A percentile compares a stretch with the other conserved stretches of the same genome.
phyloP scores from a whole-genome alignment of 2,329 filamentous ascomycete genomes.

The Aspergillus bombycis region DNA sequence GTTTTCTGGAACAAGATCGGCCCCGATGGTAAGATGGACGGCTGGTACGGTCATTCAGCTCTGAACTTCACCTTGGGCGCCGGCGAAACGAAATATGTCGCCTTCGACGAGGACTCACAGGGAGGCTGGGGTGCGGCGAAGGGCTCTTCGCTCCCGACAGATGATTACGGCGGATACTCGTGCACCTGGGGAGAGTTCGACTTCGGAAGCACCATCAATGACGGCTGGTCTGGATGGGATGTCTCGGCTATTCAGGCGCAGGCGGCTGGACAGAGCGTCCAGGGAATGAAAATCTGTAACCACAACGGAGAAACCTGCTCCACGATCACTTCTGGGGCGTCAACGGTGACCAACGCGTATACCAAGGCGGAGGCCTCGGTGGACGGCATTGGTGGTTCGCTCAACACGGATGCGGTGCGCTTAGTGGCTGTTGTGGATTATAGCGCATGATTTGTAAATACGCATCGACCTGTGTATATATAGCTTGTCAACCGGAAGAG shows the following conservation, averaged over 20 bases:
- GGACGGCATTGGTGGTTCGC: conserved; percentile 41
- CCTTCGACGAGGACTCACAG: conserved; percentile 43
- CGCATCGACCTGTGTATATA: background rate
- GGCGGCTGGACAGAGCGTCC: conserved; percentile 31
- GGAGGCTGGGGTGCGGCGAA: conserved; percentile 40
- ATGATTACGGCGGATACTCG: conserved; percentile 36
- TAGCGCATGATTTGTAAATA: conserved; percentile 17
- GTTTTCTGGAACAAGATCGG: conserved; percentile 46
- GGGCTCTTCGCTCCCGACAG: conserved; percentile 30
- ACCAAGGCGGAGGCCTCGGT: conserved; percentile 24
- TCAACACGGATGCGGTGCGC: conserved; percentile 34
- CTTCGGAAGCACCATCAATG: conserved; percentile 37
- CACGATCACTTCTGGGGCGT: conserved; percentile 27
- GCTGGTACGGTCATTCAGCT: conserved; percentile 41
- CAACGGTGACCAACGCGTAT: conserved; percentile 33
- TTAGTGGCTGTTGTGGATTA: conserved; percentile 35
- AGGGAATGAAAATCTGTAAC: conserved; percentile 43
- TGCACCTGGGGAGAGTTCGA: conserved; percentile 46
- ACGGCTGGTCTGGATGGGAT: conserved; percentile 44
- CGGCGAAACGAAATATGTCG: conserved; percentile 39
- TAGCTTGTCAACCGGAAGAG: background rate
- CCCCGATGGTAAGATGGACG: conserved; percentile 36
- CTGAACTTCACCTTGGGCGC: conserved; percentile 35
- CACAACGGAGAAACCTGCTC: conserved; percentile 30
- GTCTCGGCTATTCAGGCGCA: conserved; percentile 43